Percentiles rank a stretch among this genome's conserved stretches.
Evolutionary conservation across 202 grass and related monocot genomes (phyloP).

Genomic region (Musa balbisiana): DNA sequence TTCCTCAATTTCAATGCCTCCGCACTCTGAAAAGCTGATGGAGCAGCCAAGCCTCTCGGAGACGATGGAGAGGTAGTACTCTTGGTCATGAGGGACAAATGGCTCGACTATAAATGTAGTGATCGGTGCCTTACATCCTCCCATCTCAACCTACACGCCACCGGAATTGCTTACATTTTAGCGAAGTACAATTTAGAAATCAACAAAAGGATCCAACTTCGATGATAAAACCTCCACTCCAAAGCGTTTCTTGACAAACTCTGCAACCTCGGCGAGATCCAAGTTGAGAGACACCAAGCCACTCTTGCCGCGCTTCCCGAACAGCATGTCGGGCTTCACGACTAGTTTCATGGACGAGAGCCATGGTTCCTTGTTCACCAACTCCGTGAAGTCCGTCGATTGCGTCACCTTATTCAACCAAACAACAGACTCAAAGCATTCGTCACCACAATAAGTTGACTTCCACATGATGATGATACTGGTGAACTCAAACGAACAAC

Average conservation of each 20-base stretch:
- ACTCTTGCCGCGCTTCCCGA: conserved; percentile 78
- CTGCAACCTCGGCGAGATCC: conserved; percentile 65
- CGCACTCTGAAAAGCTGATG: conserved; percentile 87
- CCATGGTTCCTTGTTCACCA: conserved; percentile 73
- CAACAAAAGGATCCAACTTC: not conserved
- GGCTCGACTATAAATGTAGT: conserved; percentile 94
- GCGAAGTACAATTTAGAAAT: not conserved
- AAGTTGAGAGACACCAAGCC: conserved; percentile 87
- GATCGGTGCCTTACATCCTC: conserved; percentile 85
- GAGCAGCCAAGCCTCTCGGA: conserved; percentile 78
- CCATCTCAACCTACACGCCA: conserved; percentile 73
- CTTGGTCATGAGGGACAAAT: conserved; percentile 75
- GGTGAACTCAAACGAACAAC: not conserved
- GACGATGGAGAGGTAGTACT: conserved; percentile 74
- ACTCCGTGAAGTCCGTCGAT: conserved; percentile 68
- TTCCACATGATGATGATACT: not conserved
- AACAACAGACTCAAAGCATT: not conserved
- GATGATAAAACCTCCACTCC: conserved; percentile 50
- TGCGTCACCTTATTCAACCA: conserved; percentile 42
- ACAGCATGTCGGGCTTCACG: conserved; percentile 50
- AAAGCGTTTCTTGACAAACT: conserved; percentile 84
- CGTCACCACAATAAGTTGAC: not conserved
- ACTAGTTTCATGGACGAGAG: conserved; percentile 83
- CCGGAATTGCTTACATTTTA: not conserved
- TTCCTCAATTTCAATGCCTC: conserved; percentile 87